phyloP scores from a whole-genome alignment of 768 basidiomycete genomes.

The Hypsizygus marmoreus region DNA sequence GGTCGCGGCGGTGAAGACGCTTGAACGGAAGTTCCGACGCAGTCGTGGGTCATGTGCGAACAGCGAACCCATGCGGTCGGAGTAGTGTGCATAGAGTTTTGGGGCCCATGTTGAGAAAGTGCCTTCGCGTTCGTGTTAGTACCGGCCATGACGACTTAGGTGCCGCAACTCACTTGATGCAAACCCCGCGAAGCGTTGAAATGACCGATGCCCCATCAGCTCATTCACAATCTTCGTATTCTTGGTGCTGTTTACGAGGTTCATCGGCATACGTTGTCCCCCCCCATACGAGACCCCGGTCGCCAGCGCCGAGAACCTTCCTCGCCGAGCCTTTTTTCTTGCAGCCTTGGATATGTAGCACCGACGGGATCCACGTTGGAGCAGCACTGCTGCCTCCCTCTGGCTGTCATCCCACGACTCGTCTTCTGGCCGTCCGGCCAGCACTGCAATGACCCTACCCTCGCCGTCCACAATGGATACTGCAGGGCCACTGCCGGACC shows the following conservation, averaged over 20 bases:
- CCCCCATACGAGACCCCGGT: constrained; percentile 29
- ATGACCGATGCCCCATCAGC: constrained; percentile 3
- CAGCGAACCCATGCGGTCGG: constrained; percentile 6
- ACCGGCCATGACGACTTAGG: constrained; percentile 9
- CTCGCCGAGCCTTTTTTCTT: constrained; percentile 19
- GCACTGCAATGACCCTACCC: too few species aligned
- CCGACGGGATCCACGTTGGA: too few species aligned
- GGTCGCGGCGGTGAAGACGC: constrained; percentile 24
- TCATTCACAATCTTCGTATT: background rate
- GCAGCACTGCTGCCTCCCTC: too few species aligned
- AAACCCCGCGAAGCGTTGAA: constrained; percentile 23
- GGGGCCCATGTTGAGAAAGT: constrained; percentile 22
- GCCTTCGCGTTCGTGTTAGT: constrained; percentile 7
- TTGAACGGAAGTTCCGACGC: constrained; percentile 24
- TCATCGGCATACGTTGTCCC: constrained; percentile 21
- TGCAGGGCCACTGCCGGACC: too few species aligned
- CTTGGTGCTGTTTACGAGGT: constrained; percentile 3
- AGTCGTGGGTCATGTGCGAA: constrained; percentile 11
- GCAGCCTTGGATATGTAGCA: constrained; percentile 5
- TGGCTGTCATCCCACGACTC: too few species aligned
- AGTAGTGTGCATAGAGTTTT: constrained; percentile 19
- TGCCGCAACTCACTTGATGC: too few species aligned
- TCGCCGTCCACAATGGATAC: too few species aligned
- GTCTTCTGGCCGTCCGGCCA: too few species aligned
- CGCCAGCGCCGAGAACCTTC: constrained; percentile 17